Conservation (phyloP, 2,329 filamentous ascomycete genomes). For the Diaporthe destruens region DNA sequence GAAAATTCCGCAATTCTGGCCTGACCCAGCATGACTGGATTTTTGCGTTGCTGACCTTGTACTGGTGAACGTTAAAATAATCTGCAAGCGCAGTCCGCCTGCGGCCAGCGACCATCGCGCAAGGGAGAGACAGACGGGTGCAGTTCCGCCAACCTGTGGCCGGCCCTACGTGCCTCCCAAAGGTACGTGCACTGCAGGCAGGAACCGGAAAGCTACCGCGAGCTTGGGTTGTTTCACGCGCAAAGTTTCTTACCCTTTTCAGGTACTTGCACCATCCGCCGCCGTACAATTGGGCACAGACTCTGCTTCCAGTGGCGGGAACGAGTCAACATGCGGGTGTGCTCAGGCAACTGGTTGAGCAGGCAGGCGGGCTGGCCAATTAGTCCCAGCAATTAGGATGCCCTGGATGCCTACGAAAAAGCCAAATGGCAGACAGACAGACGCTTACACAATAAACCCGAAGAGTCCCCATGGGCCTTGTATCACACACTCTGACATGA, state of each 20-base stretch:
- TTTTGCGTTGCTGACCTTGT: neutral
- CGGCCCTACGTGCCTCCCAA: neutral
- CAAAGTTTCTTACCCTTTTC: conserved; percentile 32
- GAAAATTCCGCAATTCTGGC: conserved; percentile 10
- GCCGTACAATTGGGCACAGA: conserved; percentile 27
- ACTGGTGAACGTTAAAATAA: neutral
- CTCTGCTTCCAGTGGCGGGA: conserved; percentile 13
- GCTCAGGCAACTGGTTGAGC: conserved; percentile 22
- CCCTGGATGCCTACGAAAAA: conserved; percentile 27
- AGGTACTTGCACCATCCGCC: conserved; percentile 33
- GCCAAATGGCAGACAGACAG: neutral
- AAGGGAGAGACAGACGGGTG: neutral
- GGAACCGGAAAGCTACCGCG: conserved; percentile 35
- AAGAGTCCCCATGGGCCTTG: conserved; percentile 1
- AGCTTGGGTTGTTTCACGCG: conserved; percentile 37
- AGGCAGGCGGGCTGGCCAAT: neutral
- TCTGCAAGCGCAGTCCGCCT: conserved; percentile 15
- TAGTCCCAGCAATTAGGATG: conserved; percentile 26
- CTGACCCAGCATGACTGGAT: neutral
- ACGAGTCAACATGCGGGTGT: conserved; percentile 29
- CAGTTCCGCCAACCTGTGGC: conserved; percentile 4
- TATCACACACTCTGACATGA: neutral
- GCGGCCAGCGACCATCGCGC: neutral
- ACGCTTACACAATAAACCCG: neutral
- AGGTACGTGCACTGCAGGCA: conserved; percentile 32